These are phyloP conservation scores for Cercospora zeina DNA, from an alignment of 2,329 filamentous ascomycete species.

Conservation along the genomic window DNA sequence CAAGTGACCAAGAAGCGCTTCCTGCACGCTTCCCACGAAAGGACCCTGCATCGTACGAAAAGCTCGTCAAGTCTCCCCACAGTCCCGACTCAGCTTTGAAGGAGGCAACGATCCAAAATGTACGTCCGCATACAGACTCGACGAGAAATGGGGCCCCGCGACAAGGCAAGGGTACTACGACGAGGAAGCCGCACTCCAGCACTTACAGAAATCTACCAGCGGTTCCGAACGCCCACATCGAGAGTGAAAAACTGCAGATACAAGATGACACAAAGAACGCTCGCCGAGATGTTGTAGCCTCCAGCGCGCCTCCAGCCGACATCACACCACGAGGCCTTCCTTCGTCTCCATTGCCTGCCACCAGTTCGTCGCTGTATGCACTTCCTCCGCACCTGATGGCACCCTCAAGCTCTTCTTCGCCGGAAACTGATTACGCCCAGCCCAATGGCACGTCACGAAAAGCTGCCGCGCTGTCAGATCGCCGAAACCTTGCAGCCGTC, in stretches of 20 bases:
- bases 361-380: neutral
- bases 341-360: neutral
- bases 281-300: neutral
- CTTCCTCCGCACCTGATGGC: slow-evolving; percentile 21
- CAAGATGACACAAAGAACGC: neutral
- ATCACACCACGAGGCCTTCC: neutral
- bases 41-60: slow-evolving; percentile 32
- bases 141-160: neutral
- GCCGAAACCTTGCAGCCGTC: neutral
- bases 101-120: neutral
- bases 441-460: neutral
- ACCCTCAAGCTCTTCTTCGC: slow-evolving; percentile 16
- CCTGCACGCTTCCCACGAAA: slow-evolving; percentile 23
- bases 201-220: slow-evolving; percentile 2
- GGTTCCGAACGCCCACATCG: neutral
- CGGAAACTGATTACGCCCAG: neutral
- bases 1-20: slow-evolving; percentile 17
- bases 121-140: neutral
- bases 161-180: slow-evolving; percentile 15
- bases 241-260: neutral
- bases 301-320: neutral
- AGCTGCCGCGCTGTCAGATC: neutral
- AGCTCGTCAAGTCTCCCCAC: slow-evolving; percentile 18
- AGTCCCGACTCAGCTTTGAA: neutral
- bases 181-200: slow-evolving; percentile 17